A percentile compares a stretch with the other conserved stretches of the same genome.
Evolutionary conservation across 805 yeast genomes (phyloP).

Genomic region (Yamadazyma olivae): DNA sequence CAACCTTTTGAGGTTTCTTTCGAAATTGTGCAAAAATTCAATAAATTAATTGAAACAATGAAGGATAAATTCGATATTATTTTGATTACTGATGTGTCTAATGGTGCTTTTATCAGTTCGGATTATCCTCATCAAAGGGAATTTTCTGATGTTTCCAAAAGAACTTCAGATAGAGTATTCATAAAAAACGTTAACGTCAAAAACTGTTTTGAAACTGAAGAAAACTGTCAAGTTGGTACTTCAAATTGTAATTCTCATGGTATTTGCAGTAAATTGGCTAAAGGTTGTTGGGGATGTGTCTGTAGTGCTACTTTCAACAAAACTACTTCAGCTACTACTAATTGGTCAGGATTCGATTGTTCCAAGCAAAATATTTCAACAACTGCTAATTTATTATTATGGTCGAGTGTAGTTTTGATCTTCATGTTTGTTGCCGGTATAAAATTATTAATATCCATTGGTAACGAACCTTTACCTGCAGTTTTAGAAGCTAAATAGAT

Average conservation of each 20-base stretch:
- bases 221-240: slow-evolving; percentile 46
- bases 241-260: slow-evolving; percentile 55
- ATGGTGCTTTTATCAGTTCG: too few species aligned
- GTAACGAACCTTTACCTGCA: slow-evolving; percentile 65
- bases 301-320: slow-evolving; percentile 46
- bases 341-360: slow-evolving; percentile 61
- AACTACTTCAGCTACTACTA: slow-evolving; percentile 43
- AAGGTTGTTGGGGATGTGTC: slow-evolving; percentile 48
- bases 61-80: slow-evolving; percentile 9
- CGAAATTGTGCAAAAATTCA: too few species aligned
- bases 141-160: too few species aligned
- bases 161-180: too few species aligned
- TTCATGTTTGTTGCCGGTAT: slow-evolving; percentile 50
- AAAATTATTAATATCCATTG: slow-evolving; percentile 51
- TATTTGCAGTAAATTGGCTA: slow-evolving; percentile 33
- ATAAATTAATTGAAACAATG: too few species aligned
- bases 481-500: slow-evolving; percentile 47
- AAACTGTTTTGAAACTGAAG: slow-evolving; percentile 41
- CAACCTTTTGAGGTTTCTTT: too few species aligned
- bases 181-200: too few species aligned
- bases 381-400: slow-evolving; percentile 64
- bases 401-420: slow-evolving; percentile 55
- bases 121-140: too few species aligned
- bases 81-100: too few species aligned
- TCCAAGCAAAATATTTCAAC: slow-evolving; percentile 64